These are phyloP conservation scores for Carex pumila DNA, from an alignment of 176 grass and related monocot genomes.

Conservation along the genomic window DNA sequence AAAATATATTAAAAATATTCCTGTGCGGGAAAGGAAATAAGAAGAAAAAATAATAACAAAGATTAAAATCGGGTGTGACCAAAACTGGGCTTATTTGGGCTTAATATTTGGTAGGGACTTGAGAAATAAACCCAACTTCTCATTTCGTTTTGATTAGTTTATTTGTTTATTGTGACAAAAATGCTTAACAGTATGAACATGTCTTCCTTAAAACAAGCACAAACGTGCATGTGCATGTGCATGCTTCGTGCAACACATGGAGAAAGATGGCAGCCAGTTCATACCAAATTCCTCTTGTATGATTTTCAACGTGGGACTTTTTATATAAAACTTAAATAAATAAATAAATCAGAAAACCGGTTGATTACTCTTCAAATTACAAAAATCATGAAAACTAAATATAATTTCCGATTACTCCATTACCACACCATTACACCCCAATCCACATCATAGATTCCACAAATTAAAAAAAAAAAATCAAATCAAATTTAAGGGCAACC, in stretches of 20 bases:
- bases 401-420: no score
- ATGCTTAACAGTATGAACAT: neutral
- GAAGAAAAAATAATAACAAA: neutral
- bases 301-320: neutral
- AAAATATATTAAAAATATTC: neutral
- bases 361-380: no score
- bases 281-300: slow-evolving; percentile 5
- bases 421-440: no score
- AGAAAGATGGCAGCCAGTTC: slow-evolving; percentile 3
- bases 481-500: no score
- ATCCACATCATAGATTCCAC: no score
- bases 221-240: neutral
- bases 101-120: neutral
- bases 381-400: no score
- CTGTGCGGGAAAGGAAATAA: neutral
- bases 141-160: neutral
- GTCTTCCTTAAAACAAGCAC: neutral
- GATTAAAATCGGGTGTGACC: neutral
- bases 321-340: no score
- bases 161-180: neutral
- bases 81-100: neutral
- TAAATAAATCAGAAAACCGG: no score
- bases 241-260: neutral
- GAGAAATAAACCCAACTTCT: neutral
- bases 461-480: no score